Evolutionary conservation across 2,329 filamentous ascomycete genomes (phyloP), one percentile per base, ranked within the genome.

Genomic region (Aspergillus quadricinctus): DNA sequence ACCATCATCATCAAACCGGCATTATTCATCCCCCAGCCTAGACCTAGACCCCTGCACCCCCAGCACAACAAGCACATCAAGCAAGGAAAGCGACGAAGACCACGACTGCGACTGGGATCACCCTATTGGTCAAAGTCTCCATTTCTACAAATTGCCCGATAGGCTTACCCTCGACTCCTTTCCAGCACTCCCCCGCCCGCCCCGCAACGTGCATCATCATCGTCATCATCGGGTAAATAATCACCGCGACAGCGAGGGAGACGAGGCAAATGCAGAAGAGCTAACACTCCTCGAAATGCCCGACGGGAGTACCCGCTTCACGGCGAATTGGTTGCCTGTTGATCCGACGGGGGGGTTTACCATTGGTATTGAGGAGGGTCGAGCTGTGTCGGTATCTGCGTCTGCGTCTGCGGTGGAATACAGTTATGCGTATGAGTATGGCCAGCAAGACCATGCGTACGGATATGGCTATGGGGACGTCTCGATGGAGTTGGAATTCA

Each of bases 271-370:
- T 0, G 57, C 17, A 23, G 23, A 23, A 23, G 23, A 23, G 21
- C 56, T 66, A 5, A 67, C 63, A 27, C 65, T 64, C 9, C 60
- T 71, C 25, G 68, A 71, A 53, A 71, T 71, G 69, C 69, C 69
- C 3, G 69, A 71, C 50, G 69, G 69, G 0, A 66, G 60, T 29
- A 70, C 64, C 8, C 68, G 69, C 23, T 57, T 66, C 40, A 69
- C 67, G 2, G 55, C 64, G 9, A 71, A 71, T 50, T 71, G 69
- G 69, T 56, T 71, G 1, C 68, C 68, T 3, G 68, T 71, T 6
- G 68, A 71, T 48, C 62, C 67, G 1, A 56, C 62, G 28, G 68
- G 63, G 3, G 68, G 65, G 1, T 68, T 69, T 40, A 70, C 67
- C 4, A 69, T 71, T 49, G 61, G 57, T 48, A 14, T 14, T 17